A percentile compares a stretch with the other conserved stretches of the same genome.
These are phyloP conservation scores for Wolfiporia cocos DNA, from an alignment of 1,284 basidiomycete species.

Conservation along the genomic window DNA sequence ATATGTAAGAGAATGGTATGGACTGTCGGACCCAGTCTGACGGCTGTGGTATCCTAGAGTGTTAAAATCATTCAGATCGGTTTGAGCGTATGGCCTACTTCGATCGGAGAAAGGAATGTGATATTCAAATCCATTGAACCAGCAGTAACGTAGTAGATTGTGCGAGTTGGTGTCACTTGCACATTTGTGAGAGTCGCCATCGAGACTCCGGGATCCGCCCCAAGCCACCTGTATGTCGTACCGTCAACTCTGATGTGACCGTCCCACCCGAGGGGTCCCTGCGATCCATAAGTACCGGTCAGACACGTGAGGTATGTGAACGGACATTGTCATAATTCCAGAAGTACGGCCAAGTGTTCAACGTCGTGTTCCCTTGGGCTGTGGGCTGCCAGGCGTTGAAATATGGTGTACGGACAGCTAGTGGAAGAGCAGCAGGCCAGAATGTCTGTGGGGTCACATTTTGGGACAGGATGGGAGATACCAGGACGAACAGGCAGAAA, in stretches of 20 bases:
- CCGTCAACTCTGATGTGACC: slow-evolving; percentile 18
- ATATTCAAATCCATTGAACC: slow-evolving; percentile 10
- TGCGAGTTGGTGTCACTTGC: slow-evolving; percentile 11
- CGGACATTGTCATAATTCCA: slow-evolving; percentile 4
- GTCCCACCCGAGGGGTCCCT: slow-evolving; percentile 8
- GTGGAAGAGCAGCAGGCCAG: slow-evolving; percentile 9
- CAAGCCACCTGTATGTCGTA: slow-evolving; percentile 14
- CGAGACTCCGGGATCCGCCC: neutral
- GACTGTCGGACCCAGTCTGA: slow-evolving; percentile 25
- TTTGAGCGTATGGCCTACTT: slow-evolving; percentile 7
- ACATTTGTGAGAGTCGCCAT: slow-evolving; percentile 6
- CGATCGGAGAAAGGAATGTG: slow-evolving; percentile 10
- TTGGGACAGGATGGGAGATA: too few relatives aligned
- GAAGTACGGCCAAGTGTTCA: neutral
- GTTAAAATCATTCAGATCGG: too few relatives aligned
- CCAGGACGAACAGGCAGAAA: slow-evolving; percentile 1
- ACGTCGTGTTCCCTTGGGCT: neutral
- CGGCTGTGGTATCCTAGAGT: slow-evolving; percentile 12
- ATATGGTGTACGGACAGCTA: slow-evolving; percentile 13
- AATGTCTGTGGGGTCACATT: slow-evolving; percentile 1
- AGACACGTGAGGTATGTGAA: neutral
- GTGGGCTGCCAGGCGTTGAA: slow-evolving; percentile 1
- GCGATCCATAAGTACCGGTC: neutral
- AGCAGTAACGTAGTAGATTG: slow-evolving; percentile 7
- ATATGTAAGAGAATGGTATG: slow-evolving; percentile 25